Conservation (phyloP, 2,329 filamentous ascomycete species). For the Cryphonectria parasitica region DNA sequence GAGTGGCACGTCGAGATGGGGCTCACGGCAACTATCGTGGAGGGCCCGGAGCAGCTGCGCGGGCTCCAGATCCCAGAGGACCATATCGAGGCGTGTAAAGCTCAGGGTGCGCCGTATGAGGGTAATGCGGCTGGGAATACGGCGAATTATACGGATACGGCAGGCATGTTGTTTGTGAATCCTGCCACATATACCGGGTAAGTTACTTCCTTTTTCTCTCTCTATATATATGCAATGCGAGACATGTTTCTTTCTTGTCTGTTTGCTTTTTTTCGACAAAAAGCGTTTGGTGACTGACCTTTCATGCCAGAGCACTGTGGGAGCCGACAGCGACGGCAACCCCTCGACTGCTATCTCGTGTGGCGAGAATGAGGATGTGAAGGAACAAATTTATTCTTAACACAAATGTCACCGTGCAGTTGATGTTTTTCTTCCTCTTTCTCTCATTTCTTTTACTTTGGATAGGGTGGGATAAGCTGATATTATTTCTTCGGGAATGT, state of each 20-base stretch:
- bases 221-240: too few relatives aligned
- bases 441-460: not conserved
- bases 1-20: constrained; percentile 66
- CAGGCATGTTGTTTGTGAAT: constrained; percentile 53
- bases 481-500: not conserved
- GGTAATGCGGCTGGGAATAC: constrained; percentile 74
- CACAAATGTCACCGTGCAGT: not conserved
- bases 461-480: not conserved
- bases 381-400: not conserved
- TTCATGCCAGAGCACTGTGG: not conserved
- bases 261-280: too few relatives aligned
- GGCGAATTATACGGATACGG: constrained; percentile 55
- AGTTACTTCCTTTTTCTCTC: constrained; percentile 29
- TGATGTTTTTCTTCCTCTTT: not conserved
- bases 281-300: not conserved
- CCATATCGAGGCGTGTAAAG: constrained; percentile 54
- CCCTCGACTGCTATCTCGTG: constrained; percentile 17
- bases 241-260: not conserved
- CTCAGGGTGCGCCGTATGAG: constrained; percentile 48
- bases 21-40: constrained; percentile 58
- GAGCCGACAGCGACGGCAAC: constrained; percentile 13
- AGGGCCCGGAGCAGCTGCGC: constrained; percentile 61
- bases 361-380: constrained; percentile 13
- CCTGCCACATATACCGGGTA: constrained; percentile 55
- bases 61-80: constrained; percentile 59